These are phyloP conservation scores for Saccharomycopsis sp. DNA, from an alignment of 805 yeast genomes.

Conservation along the genomic window DNA sequence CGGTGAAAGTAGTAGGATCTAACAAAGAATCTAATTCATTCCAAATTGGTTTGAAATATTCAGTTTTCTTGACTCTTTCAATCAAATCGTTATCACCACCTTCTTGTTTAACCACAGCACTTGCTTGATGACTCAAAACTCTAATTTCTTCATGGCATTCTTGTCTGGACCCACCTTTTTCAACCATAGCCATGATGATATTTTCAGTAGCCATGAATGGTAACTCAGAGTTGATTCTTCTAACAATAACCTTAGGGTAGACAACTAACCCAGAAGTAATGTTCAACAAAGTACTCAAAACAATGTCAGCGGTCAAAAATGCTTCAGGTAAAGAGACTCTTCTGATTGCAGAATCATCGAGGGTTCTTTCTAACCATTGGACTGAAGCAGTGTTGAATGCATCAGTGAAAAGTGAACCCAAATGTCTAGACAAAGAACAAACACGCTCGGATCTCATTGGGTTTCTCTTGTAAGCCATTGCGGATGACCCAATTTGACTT, in stretches of 20 bases:
- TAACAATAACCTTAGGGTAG: conserved; percentile 96
- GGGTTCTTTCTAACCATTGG: conserved; percentile 98
- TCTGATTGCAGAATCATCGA: conserved; percentile 97
- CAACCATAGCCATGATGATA: conserved; percentile 99
- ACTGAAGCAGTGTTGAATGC: conserved; percentile 96
- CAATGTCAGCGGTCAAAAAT: conserved; percentile 90
- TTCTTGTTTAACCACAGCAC: conserved; percentile 93
- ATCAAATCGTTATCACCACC: conserved; percentile 98
- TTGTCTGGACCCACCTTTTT: conserved; percentile 95
- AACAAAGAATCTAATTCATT: conserved; percentile 69
- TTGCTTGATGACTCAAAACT: conserved; percentile 95
- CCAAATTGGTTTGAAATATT: conserved; percentile 87
- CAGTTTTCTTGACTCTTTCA: conserved; percentile 71
- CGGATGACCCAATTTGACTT: conserved; percentile 96
- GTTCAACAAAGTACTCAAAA: conserved; percentile 81
- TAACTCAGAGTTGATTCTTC: conserved; percentile 88
- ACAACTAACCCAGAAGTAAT: conserved; percentile 94
- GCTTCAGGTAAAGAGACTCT: conserved; percentile 96
- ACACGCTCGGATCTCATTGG: conserved; percentile 99
- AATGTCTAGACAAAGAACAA: conserved; percentile 94
- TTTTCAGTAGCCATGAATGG: conserved; percentile 99
- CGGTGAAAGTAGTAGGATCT: conserved; percentile 92
- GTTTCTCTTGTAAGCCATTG: conserved; percentile 99
- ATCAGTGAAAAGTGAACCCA: conserved; percentile 86
- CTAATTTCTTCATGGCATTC: conserved; percentile 97